Conservation (phyloP, 768 basidiomycete genomes). For the Lanmaoa rubissima region DNA sequence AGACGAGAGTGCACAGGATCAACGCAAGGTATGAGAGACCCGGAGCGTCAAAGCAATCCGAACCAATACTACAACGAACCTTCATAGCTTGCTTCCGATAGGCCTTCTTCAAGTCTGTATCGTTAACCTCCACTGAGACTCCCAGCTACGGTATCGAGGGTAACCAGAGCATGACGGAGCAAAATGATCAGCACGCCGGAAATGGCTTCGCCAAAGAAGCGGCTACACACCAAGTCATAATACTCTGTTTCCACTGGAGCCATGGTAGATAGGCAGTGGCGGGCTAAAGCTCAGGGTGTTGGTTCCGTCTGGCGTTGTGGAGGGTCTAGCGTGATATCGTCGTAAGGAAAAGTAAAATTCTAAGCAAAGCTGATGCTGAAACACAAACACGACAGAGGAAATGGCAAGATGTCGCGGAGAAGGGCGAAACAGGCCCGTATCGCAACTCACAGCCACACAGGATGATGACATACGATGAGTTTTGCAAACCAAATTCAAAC, state of each 20-base stretch:
- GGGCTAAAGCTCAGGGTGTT: neutral
- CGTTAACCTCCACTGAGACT: constrained; percentile 69
- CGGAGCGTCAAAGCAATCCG: neutral
- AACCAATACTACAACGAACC: constrained; percentile 41
- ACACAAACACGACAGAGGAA: constrained; percentile 2
- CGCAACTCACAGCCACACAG: constrained; percentile 28
- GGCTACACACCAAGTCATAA: constrained; percentile 70
- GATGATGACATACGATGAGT: constrained; percentile 19
- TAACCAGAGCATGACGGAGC: neutral
- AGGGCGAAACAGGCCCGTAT: neutral
- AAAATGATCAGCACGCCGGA: neutral
- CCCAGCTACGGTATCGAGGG: constrained; percentile 49
- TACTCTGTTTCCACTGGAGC: constrained; percentile 90
- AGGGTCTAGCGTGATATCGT: constrained; percentile 8
- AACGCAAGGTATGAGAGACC: neutral
- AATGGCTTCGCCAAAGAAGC: neutral
- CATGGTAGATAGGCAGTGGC: constrained; percentile 41
- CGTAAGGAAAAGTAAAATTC: neutral
- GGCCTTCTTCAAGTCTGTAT: constrained; percentile 87
- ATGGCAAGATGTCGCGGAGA: neutral
- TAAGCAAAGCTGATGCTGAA: constrained; percentile 2
- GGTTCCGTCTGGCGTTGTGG: neutral
- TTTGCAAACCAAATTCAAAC: constrained; percentile 6
- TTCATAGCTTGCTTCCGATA: constrained; percentile 94
- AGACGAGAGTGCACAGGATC: neutral